Evolutionary conservation across 768 basidiomycete genomes (phyloP), one percentile per base, ranked within the genome.

Genomic region (Amanita polypyramis): DNA sequence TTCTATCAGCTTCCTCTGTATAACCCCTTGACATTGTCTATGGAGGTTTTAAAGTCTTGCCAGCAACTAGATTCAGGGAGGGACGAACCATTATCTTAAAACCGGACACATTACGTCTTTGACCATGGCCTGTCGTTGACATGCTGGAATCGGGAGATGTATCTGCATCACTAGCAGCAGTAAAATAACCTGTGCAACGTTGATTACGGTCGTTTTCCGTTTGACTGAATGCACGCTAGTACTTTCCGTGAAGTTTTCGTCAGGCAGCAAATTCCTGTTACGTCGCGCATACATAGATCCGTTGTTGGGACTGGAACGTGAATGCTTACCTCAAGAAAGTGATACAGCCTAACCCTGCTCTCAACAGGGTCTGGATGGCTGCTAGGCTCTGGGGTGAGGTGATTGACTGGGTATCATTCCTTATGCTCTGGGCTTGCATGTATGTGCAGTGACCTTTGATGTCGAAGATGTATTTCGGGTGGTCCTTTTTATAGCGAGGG

Each of bases 1-100:
- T 72, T 54, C 74, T 78, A 63, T 93, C 88, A 0, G 82, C 91
- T 59, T 92, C 91, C 43, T 82, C 79, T 7, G 88, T 85, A 56
- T 79, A 83, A 4, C 87, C 88, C 23, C 85, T 73, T 23, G 77
- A 77, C 56, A 94, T 77, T 10, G 73, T 74, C 76, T 76, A 35
- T 19, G 23, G 49, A 20, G 10, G 33, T 27, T 41, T 27, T 30
- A 49, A 39, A 21, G 36, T n/a, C 20, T 19, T 19, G 15, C 19
- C 5, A 15, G 14, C 17, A 8, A 10, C n/a, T 2, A 21, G 20
- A 9, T 19, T 27, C 27, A 15, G n/a, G 14, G 19, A 36, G 21
- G 5, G 9, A 48, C 32, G 14, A 34, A 73, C 75, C 70, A 83
- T 89, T 38, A 93, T 78, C 54, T 79, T 79, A 57, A 86, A 80